Evolutionary conservation across 2,329 filamentous ascomycete species (phyloP).

Genomic region (Xylaria digitata): DNA sequence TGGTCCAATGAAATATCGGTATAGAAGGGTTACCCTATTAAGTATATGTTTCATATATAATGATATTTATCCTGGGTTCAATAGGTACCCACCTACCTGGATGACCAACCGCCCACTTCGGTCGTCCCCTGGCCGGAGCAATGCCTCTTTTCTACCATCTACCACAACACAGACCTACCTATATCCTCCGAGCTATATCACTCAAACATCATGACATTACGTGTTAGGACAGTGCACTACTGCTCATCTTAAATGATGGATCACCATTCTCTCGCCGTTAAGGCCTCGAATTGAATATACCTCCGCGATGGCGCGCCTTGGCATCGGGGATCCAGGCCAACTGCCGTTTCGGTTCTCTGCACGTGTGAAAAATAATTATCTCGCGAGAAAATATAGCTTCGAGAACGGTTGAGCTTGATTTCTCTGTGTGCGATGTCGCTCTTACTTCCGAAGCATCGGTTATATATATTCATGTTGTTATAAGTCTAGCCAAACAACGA

Average conservation of each 20-base stretch:
- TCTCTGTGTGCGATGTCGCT: background rate
- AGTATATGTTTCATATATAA: background rate
- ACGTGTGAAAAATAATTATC: background rate
- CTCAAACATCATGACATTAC: too few relatives aligned
- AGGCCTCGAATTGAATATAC: constrained; percentile 6
- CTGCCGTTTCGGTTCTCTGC: too few relatives aligned
- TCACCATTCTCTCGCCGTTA: background rate
- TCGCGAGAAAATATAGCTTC: background rate
- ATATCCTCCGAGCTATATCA: too few relatives aligned
- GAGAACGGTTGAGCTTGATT: background rate
- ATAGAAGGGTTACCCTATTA: background rate
- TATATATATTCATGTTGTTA: background rate
- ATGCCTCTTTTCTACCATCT: too few relatives aligned
- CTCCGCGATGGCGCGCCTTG: constrained; percentile 14
- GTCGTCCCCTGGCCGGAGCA: too few relatives aligned
- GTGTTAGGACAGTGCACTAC: background rate
- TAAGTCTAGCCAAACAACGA: background rate
- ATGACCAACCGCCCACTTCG: too few relatives aligned
- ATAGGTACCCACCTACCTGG: background rate
- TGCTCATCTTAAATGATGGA: background rate
- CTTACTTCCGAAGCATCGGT: background rate
- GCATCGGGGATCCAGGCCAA: constrained; percentile 12
- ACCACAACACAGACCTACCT: too few relatives aligned
- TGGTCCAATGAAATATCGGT: background rate
- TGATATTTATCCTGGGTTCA: background rate